phyloP scores from a whole-genome alignment of 495 filamentous ascomycete species.

The Penicillium bialowiezense region DNA sequence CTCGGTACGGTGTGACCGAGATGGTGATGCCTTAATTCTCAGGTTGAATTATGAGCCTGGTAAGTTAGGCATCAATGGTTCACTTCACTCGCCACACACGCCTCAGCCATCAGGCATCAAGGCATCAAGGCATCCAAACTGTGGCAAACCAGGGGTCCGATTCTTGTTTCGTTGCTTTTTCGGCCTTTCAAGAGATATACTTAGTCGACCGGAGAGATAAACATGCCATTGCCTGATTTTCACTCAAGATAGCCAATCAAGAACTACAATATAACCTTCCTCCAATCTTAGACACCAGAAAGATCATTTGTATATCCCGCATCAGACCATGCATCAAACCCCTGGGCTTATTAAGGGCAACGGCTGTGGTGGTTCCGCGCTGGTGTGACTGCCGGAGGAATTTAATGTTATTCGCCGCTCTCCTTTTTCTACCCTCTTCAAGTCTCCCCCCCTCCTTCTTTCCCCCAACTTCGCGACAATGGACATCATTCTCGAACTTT shows the following conservation, averaged over 20 bases:
- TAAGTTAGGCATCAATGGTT: too few species aligned
- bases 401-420: conserved; percentile 31
- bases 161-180: background rate
- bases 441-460: conserved; percentile 1
- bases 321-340: background rate
- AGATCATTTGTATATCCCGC: too few species aligned
- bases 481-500: conserved; percentile 87
- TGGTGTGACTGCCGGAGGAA: conserved; percentile 37
- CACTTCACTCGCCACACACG: too few species aligned
- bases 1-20: too few species aligned
- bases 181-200: too few species aligned
- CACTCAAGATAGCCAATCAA: too few species aligned
- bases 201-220: too few species aligned
- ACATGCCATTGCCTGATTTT: too few species aligned
- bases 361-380: conserved; percentile 39
- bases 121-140: background rate
- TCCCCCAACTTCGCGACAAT: conserved; percentile 43
- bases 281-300: too few species aligned
- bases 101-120: background rate
- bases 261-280: too few species aligned
- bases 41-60: background rate
- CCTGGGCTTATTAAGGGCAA: conserved; percentile 23
- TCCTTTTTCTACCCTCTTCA: conserved; percentile 11
- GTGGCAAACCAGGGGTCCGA: background rate
- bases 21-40: background rate